These are phyloP conservation scores for Lumnitzera littorea DNA, from an alignment of 345 rosid genomes.

Conservation along the genomic window DNA sequence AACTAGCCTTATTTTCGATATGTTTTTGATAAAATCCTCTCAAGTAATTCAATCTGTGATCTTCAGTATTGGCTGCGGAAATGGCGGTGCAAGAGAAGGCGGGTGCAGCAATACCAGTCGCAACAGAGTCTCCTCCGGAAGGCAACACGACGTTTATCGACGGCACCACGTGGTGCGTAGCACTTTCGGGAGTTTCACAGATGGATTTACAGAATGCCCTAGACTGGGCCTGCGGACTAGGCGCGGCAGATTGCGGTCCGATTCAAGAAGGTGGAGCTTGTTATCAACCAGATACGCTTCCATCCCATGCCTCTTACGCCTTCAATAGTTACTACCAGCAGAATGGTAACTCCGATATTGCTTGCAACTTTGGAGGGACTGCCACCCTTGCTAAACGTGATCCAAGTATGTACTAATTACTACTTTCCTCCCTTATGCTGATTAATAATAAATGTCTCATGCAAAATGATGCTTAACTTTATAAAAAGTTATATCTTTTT, in stretches of 20 bases:
- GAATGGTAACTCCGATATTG: constrained; percentile 66
- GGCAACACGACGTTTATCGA: constrained; percentile 84
- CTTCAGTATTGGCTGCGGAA: constrained; percentile 1
- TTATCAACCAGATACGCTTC: constrained; percentile 61
- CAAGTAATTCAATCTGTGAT: too few relatives aligned
- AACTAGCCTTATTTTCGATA: too few relatives aligned
- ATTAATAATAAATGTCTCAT: too few relatives aligned
- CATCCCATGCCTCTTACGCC: constrained; percentile 87
- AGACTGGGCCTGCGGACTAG: constrained; percentile 95
- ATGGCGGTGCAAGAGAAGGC: constrained; percentile 30
- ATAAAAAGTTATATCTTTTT: too few relatives aligned
- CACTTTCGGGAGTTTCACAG: constrained; percentile 57
- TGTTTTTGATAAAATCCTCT: too few relatives aligned
- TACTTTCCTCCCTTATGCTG: not conserved
- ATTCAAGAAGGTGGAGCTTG: constrained; percentile 67
- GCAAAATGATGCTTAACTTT: too few relatives aligned
- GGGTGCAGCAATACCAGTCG: constrained; percentile 28
- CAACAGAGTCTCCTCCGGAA: constrained; percentile 56
- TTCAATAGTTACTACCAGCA: constrained; percentile 76
- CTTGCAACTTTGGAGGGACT: constrained; percentile 86
- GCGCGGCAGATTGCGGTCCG: constrained; percentile 64
- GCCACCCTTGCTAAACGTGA: constrained; percentile 48
- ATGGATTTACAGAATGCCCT: constrained; percentile 74
- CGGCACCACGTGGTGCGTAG: constrained; percentile 83
- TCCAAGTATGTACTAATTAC: constrained; percentile 47